These are phyloP conservation scores for Ascochyta koolunga DNA, from an alignment of 2,329 filamentous ascomycete species.

Conservation along the genomic window DNA sequence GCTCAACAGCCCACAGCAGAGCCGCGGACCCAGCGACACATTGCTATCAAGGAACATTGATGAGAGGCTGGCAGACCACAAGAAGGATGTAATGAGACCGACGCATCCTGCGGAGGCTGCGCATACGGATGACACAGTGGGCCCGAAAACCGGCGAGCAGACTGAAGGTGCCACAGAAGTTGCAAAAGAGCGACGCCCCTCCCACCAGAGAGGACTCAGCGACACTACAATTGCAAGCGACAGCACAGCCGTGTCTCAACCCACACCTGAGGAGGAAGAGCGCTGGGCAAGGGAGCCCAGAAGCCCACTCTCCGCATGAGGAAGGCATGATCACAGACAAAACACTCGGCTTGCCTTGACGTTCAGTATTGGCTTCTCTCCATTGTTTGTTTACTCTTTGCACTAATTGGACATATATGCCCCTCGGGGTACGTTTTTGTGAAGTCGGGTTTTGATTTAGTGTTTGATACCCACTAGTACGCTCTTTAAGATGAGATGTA, in stretches of 20 bases:
- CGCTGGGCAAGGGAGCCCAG: constrained; percentile 28
- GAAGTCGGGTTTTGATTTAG: not conserved
- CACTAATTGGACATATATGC: constrained; percentile 1
- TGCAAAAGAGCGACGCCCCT: constrained; percentile 31
- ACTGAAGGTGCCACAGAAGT: not conserved
- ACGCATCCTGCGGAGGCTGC: not conserved
- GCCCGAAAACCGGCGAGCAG: not conserved
- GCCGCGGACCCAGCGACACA: constrained; percentile 35
- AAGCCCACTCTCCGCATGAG: constrained; percentile 24
- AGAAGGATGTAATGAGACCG: not conserved
- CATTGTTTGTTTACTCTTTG: not conserved
- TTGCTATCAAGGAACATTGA: constrained; percentile 39
- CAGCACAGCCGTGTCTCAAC: constrained; percentile 43
- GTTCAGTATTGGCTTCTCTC: not conserved
- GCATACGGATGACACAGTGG: not conserved
- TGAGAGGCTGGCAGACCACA: constrained; percentile 25
- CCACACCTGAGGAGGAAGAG: constrained; percentile 42
- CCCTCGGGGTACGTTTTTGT: not conserved
- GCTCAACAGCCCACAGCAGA: constrained; percentile 20
- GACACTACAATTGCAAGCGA: constrained; percentile 42
- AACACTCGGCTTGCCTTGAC: not conserved
- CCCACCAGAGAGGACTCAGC: constrained; percentile 41
- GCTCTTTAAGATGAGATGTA: constrained; percentile 20
- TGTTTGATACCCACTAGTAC: constrained; percentile 28
- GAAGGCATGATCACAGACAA: not conserved